phyloP scores from a whole-genome alignment of 495 filamentous ascomycete genomes.

The Hypoxylon fuscum region DNA sequence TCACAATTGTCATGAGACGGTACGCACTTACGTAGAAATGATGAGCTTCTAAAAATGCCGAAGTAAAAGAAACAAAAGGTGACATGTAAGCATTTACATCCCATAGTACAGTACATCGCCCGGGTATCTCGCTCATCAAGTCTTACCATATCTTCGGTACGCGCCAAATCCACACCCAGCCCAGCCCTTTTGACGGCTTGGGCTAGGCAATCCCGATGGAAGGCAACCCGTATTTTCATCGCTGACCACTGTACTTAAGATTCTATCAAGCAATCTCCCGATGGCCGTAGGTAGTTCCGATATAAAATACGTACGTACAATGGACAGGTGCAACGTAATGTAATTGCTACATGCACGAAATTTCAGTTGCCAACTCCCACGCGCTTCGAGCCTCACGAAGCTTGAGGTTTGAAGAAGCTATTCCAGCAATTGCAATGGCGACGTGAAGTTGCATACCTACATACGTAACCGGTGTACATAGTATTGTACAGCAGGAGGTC shows the following conservation, averaged over 20 bases:
- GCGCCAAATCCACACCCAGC: conserved; percentile 32
- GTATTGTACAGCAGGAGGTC: conserved; percentile 5
- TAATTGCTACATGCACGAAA: background rate
- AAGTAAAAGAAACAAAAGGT: conserved; percentile 2
- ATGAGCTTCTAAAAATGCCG: background rate
- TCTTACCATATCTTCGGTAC: conserved; percentile 40
- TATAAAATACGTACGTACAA: too few relatives aligned
- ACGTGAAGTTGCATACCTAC: background rate
- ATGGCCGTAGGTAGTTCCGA: conserved; percentile 3
- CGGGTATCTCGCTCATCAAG: conserved; percentile 31
- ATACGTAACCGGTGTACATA: background rate
- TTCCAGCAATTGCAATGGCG: conserved; percentile 4
- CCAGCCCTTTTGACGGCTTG: conserved; percentile 6
- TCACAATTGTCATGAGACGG: conserved; percentile 2
- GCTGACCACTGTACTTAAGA: conserved; percentile 11
- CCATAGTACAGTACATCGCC: conserved; percentile 8
- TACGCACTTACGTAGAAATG: conserved; percentile 11
- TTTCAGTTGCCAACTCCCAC: background rate
- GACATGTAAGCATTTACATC: conserved; percentile 13
- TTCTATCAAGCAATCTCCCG: conserved; percentile 26
- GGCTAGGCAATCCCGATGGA: conserved; percentile 16
- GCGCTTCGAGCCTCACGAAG: background rate
- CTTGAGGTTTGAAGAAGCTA: conserved; percentile 8
- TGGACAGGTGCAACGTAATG: background rate
- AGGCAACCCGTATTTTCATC: conserved; percentile 20